These are phyloP conservation scores for Trebouxia sp. DNA, from an alignment of 139 green algal genomes.

Conservation along the genomic window DNA sequence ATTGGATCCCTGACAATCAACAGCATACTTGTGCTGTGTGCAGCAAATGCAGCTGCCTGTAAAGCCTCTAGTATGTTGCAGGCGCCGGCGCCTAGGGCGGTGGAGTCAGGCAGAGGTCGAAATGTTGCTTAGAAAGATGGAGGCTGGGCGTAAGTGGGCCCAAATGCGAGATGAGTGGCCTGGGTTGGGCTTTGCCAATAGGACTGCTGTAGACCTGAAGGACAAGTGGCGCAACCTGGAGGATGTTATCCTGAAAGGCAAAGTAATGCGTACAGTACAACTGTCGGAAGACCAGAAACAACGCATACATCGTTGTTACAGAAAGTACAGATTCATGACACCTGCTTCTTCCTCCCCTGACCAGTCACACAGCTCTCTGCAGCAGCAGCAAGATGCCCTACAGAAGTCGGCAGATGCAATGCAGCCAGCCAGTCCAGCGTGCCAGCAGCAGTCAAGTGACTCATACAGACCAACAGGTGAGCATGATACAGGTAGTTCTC, in stretches of 20 bases:
- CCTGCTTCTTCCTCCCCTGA: background rate
- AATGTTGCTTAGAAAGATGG: background rate
- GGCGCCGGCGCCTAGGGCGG: background rate
- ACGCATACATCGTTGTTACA: conserved; percentile 2
- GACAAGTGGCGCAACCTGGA: conserved; percentile 24
- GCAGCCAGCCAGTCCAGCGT: background rate
- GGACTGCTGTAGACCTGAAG: conserved; percentile 21
- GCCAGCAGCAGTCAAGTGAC: background rate
- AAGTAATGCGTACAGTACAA: background rate
- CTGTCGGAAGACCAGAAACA: background rate
- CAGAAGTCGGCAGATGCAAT: background rate
- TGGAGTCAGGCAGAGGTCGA: conserved; percentile 16
- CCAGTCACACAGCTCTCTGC: background rate
- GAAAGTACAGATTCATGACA: background rate
- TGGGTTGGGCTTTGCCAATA: background rate
- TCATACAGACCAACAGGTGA: background rate
- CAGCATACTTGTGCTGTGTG: no score
- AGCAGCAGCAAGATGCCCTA: no score
- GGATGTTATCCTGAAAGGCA: conserved; percentile 5
- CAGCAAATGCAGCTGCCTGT: no score
- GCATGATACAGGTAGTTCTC: no score
- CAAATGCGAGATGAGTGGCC: conserved; percentile 6
- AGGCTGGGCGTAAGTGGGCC: background rate
- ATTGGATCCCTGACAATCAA: no score
- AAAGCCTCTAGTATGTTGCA: background rate